These are phyloP conservation scores for Ophiobolus disseminans DNA, from an alignment of 2,329 filamentous ascomycete genomes.

Conservation along the genomic window DNA sequence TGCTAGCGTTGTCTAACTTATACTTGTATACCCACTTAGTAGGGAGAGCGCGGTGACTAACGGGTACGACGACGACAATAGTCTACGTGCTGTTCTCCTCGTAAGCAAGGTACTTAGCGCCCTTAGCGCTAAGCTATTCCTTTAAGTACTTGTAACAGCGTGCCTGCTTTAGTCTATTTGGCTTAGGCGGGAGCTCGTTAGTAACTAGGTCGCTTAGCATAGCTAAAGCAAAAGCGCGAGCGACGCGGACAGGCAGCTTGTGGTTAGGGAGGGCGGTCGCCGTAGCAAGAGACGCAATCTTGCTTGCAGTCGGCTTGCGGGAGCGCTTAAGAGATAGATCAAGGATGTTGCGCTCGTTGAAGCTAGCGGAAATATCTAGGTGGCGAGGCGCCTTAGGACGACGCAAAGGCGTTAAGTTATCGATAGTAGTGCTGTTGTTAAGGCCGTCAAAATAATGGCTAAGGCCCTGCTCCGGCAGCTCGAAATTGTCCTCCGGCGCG, in stretches of 20 bases:
- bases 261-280: neutral
- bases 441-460: neutral
- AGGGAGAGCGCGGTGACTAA: neutral
- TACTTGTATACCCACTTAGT: neutral
- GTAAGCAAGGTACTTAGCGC: neutral
- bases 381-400: neutral
- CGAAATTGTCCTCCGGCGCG: neutral
- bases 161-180: neutral
- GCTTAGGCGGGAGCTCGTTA: constrained; percentile 2
- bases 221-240: neutral
- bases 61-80: neutral
- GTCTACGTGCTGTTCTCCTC: constrained; percentile 1
- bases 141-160: neutral
- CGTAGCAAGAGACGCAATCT: neutral
- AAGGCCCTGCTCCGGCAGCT: constrained; percentile 1
- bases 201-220: neutral
- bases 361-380: neutral
- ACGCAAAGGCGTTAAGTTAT: neutral
- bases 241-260: constrained; percentile 1
- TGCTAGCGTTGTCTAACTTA: neutral
- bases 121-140: neutral
- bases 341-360: neutral
- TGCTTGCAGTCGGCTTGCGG: neutral
- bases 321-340: neutral
- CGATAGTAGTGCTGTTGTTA: neutral